Conservation (phyloP, 2,329 filamentous ascomycete genomes). For the Trichoderma pleuroti region DNA sequence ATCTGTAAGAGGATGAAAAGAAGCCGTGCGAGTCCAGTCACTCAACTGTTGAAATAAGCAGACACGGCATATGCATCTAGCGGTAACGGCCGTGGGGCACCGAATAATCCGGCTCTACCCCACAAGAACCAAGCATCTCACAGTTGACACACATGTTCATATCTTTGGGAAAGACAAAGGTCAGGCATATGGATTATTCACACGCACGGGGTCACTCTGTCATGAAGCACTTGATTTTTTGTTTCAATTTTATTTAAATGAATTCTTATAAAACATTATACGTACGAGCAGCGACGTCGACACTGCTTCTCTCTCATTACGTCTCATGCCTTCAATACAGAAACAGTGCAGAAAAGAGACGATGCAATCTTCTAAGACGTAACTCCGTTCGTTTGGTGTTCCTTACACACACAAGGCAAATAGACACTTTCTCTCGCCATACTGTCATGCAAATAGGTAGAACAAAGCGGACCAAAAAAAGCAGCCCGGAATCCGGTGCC, state of each 20-base stretch:
- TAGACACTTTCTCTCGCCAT: background rate
- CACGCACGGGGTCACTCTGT: background rate
- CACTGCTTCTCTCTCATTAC: background rate
- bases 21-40: background rate
- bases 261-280: conserved; percentile 3
- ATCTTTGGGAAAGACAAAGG: background rate
- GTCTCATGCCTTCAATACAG: background rate
- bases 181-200: background rate
- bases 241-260: background rate
- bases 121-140: background rate
- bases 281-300: background rate
- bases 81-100: background rate
- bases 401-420: background rate
- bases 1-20: background rate
- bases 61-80: background rate
- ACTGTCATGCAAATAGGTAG: conserved; percentile 6
- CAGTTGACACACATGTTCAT: background rate
- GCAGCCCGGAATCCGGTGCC: background rate
- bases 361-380: background rate
- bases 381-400: background rate
- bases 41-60: background rate
- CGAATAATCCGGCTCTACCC: background rate
- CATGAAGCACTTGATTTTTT: background rate
- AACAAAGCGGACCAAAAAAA: background rate
- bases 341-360: background rate